A percentile compares a stretch with the other conserved stretches of the same genome.
Evolutionary conservation across 2,329 filamentous ascomycete species (phyloP).

Genomic region (Penicillium sp.): DNA sequence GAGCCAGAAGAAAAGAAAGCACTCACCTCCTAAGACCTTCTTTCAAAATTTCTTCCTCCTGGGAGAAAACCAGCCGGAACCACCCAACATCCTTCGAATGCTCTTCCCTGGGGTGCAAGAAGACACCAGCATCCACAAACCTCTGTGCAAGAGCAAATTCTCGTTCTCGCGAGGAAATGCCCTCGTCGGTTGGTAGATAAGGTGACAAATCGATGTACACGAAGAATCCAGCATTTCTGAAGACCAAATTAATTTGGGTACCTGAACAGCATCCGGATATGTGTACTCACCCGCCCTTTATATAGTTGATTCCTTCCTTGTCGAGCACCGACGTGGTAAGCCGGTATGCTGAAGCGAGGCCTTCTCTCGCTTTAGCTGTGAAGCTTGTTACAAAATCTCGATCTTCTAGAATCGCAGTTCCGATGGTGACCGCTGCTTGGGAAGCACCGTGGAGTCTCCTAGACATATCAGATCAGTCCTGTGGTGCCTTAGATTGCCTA

Average conservation of each 20-base stretch:
- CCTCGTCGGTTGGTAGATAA: constrained; percentile 34
- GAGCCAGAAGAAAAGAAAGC: background rate
- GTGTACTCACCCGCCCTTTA: constrained; percentile 30
- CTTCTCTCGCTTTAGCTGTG: constrained; percentile 22
- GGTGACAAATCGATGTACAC: constrained; percentile 46
- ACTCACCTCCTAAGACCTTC: constrained; percentile 38
- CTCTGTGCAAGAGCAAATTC: constrained; percentile 49
- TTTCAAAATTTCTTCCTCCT: constrained; percentile 35
- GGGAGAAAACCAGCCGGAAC: constrained; percentile 55
- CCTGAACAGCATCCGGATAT: background rate
- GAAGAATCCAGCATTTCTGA: constrained; percentile 49
- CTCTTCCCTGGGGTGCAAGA: constrained; percentile 51
- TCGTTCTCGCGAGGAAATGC: constrained; percentile 27
- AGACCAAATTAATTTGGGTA: background rate
- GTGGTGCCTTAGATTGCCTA: too few relatives aligned
- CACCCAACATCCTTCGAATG: constrained; percentile 49
- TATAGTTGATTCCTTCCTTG: constrained; percentile 40
- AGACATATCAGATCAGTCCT: background rate
- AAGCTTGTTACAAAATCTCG: constrained; percentile 38
- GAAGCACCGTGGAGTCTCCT: constrained; percentile 32
- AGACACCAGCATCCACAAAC: constrained; percentile 50
- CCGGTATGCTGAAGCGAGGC: constrained; percentile 28
- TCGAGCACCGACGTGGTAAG: constrained; percentile 37
- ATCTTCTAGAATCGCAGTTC: constrained; percentile 33
- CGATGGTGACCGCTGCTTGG: constrained; percentile 30